These are phyloP conservation scores for Beauveria varroae DNA, from an alignment of 2,329 filamentous ascomycete species.

Conservation along the genomic window DNA sequence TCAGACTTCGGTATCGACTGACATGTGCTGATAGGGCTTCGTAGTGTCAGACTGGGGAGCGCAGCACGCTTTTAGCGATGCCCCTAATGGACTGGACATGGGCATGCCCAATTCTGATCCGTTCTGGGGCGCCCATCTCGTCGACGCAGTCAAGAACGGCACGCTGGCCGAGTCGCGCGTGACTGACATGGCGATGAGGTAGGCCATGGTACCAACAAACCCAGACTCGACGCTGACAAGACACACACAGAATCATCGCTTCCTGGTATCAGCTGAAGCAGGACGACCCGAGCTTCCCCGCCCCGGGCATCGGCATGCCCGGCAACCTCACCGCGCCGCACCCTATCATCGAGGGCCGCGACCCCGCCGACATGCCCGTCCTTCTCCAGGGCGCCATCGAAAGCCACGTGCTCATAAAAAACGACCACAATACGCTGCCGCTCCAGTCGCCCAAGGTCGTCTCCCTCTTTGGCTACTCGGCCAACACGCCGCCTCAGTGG, in stretches of 20 bases:
- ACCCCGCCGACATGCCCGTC: slow-evolving; percentile 30
- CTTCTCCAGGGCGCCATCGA: slow-evolving; percentile 51
- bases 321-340: slow-evolving; percentile 42
- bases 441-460: slow-evolving; percentile 42
- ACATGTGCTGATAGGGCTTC: slow-evolving; percentile 38
- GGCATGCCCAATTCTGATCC: slow-evolving; percentile 49
- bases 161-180: slow-evolving; percentile 47
- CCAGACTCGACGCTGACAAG: background rate
- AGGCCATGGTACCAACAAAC: background rate
- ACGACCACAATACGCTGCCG: slow-evolving; percentile 46
- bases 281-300: slow-evolving; percentile 35
- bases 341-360: slow-evolving; percentile 45
- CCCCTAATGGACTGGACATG: slow-evolving; percentile 63
- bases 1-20: background rate
- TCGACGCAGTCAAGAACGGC: slow-evolving; percentile 52
- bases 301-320: slow-evolving; percentile 46
- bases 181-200: slow-evolving; percentile 51
- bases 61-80: slow-evolving; percentile 55
- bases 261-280: slow-evolving; percentile 51
- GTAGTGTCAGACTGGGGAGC: slow-evolving; percentile 62
- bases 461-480: slow-evolving; percentile 57
- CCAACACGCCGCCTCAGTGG: slow-evolving; percentile 36
- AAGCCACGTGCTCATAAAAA: slow-evolving; percentile 59
- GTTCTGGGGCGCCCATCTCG: slow-evolving; percentile 47
- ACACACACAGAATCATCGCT: slow-evolving; percentile 33